phyloP scores from a whole-genome alignment of 345 rosid species.

The Anacardium occidentale region DNA sequence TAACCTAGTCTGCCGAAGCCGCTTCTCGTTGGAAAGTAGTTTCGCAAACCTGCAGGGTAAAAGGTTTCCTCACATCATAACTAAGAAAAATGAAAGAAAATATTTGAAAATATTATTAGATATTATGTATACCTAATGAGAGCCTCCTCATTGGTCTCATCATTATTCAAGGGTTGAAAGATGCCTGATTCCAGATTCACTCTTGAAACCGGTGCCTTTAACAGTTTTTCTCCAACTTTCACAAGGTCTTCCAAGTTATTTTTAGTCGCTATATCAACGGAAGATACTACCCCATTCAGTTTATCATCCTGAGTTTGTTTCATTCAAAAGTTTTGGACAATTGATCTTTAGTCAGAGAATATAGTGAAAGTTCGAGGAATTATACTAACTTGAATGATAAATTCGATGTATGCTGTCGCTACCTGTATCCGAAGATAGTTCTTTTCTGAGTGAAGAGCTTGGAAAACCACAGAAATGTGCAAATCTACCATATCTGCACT shows the following conservation, averaged over 20 bases:
- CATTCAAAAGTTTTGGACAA: background rate
- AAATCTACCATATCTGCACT: conserved; percentile 53
- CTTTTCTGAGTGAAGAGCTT: conserved; percentile 30
- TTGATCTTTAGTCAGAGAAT: background rate
- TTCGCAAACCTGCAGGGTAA: conserved; percentile 49
- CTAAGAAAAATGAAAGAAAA: background rate
- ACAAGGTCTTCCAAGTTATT: conserved; percentile 57
- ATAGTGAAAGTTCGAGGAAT: background rate
- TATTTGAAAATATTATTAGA: background rate
- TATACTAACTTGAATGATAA: background rate
- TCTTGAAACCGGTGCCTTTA: conserved; percentile 57
- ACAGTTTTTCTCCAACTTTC: conserved; percentile 50
- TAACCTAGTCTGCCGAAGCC: conserved; percentile 39
- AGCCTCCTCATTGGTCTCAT: conserved; percentile 54
- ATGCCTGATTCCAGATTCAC: conserved; percentile 58
- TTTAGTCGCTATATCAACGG: conserved; percentile 61
- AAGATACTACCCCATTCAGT: conserved; percentile 47
- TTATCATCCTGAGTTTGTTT: conserved; percentile 51
- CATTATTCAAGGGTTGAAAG: conserved; percentile 29
- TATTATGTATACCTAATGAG: conserved; percentile 35
- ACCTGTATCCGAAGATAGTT: conserved; percentile 60
- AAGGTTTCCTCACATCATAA: background rate
- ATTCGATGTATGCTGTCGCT: background rate
- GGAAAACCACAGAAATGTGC: conserved; percentile 40
- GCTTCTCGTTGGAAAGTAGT: conserved; percentile 56